These are phyloP conservation scores for Coemansia asiatica DNA, from an alignment of 192 early-diverging fungal species.

Conservation along the genomic window DNA sequence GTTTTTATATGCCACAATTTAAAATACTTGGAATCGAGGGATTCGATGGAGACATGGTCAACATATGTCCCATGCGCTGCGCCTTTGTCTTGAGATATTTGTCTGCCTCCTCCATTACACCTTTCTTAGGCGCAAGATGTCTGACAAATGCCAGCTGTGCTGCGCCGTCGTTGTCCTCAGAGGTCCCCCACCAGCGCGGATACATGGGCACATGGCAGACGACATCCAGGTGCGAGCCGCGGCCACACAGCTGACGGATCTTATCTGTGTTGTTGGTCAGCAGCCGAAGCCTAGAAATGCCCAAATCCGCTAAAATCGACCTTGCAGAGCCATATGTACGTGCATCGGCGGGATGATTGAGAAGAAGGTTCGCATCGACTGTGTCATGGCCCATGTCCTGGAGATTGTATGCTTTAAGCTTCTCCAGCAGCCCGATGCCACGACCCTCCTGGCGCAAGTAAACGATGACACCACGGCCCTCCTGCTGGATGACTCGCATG, in stretches of 20 bases:
- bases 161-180: conserved; percentile 18
- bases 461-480: conserved; percentile 88
- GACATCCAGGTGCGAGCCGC: conserved; percentile 64
- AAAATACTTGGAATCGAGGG: conserved; percentile 5
- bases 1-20: not conserved
- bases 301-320: conserved; percentile 84
- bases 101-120: conserved; percentile 67
- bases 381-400: conserved; percentile 96
- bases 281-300: conserved; percentile 68
- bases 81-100: conserved; percentile 87
- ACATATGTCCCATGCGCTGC: conserved; percentile 87
- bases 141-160: conserved; percentile 35
- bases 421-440: conserved; percentile 91
- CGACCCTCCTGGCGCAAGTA: conserved; percentile 96
- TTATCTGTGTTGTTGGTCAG: conserved; percentile 98
- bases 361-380: conserved; percentile 81
- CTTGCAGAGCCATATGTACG: conserved; percentile 89
- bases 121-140: conserved; percentile 28
- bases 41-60: conserved; percentile 34
- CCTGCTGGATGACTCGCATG: conserved; percentile 81
- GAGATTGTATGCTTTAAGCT: conserved; percentile 95
- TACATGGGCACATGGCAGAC: conserved; percentile 87
- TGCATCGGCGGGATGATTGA: conserved; percentile 91
- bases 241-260: conserved; percentile 72
- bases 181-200: conserved; percentile 75